These are phyloP conservation scores for Oryza australiensis DNA, from an alignment of 176 grass and related monocot genomes.

Conservation along the genomic window DNA sequence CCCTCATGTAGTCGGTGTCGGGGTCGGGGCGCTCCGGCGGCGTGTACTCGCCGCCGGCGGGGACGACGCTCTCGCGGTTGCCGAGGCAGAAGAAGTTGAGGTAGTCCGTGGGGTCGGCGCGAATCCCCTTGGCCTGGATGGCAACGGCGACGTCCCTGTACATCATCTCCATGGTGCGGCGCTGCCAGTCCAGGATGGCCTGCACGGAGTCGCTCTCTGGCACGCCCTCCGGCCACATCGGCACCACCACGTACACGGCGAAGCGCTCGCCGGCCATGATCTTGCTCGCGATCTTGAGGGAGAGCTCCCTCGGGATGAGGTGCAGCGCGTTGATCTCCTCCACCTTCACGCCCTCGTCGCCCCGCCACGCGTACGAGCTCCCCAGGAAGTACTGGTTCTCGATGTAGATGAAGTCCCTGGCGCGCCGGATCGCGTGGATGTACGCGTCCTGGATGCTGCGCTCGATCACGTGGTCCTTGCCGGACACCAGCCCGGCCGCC, in stretches of 20 bases:
- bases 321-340: constrained; percentile 62
- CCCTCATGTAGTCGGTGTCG: constrained; percentile 48
- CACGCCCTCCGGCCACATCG: constrained; percentile 74
- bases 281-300: constrained; percentile 64
- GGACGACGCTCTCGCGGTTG: constrained; percentile 38
- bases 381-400: constrained; percentile 83
- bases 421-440: constrained; percentile 69
- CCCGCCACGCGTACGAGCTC: constrained; percentile 58
- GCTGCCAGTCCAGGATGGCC: constrained; percentile 75
- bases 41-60: constrained; percentile 21
- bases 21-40: constrained; percentile 39
- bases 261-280: constrained; percentile 57
- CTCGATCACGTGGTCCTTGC: constrained; percentile 57
- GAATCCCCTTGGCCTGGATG: constrained; percentile 36
- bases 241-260: constrained; percentile 62
- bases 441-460: constrained; percentile 78
- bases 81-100: constrained; percentile 76
- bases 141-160: constrained; percentile 51
- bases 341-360: constrained; percentile 25
- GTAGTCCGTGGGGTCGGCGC: constrained; percentile 52
- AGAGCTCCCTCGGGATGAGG: constrained; percentile 66
- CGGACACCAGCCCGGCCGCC: constrained; percentile 34
- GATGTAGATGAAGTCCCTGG: constrained; percentile 65
- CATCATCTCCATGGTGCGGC: constrained; percentile 82
- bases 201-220: constrained; percentile 64